A percentile compares a stretch with the other conserved stretches of the same genome.
phyloP scores from a whole-genome alignment of 2,329 filamentous ascomycete species.

The Bipolaris victoriae region DNA sequence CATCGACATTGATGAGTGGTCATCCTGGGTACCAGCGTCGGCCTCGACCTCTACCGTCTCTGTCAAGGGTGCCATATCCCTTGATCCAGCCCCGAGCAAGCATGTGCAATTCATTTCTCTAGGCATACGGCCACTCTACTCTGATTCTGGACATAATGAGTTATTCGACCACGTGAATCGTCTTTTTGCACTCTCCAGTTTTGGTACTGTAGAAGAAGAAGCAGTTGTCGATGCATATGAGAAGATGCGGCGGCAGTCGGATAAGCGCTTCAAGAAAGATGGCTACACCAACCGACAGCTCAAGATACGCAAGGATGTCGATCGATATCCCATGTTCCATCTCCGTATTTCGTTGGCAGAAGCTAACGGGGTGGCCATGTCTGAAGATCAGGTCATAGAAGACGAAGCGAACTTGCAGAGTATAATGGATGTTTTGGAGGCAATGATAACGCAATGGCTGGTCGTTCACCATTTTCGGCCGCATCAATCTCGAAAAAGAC shows the following conservation, averaged over 20 bases:
- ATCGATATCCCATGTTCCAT: conserved; percentile 89
- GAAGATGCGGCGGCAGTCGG: conserved; percentile 43
- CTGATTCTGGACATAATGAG: conserved; percentile 64
- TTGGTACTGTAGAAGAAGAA: conserved; percentile 66
- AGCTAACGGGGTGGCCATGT: conserved; percentile 1
- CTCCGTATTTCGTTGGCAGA: conserved; percentile 65
- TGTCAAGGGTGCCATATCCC: conserved; percentile 74
- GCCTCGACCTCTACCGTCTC: conserved; percentile 67
- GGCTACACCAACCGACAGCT: conserved; percentile 60
- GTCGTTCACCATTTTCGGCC: conserved; percentile 73
- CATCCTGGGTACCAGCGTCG: conserved; percentile 72
- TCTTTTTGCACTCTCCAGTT: conserved; percentile 76
- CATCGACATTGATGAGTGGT: conserved; percentile 58
- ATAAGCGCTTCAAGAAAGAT: conserved; percentile 55
- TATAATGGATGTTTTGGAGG: conserved; percentile 69
- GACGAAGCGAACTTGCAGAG: conserved; percentile 54
- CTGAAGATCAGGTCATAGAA: conserved; percentile 32
- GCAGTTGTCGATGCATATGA: conserved; percentile 48
- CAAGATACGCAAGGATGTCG: conserved; percentile 68
- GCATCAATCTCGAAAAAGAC: conserved; percentile 31
- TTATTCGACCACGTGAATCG: conserved; percentile 81
- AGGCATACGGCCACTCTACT: conserved; percentile 69
- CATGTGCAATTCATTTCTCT: conserved; percentile 81
- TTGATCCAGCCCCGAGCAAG: conserved; percentile 72
- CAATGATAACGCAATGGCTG: conserved; percentile 76